Percentiles rank a stretch among this genome's conserved stretches.
phyloP scores from a whole-genome alignment of 495 filamentous ascomycete species.

The Lepidopterella palustris region DNA sequence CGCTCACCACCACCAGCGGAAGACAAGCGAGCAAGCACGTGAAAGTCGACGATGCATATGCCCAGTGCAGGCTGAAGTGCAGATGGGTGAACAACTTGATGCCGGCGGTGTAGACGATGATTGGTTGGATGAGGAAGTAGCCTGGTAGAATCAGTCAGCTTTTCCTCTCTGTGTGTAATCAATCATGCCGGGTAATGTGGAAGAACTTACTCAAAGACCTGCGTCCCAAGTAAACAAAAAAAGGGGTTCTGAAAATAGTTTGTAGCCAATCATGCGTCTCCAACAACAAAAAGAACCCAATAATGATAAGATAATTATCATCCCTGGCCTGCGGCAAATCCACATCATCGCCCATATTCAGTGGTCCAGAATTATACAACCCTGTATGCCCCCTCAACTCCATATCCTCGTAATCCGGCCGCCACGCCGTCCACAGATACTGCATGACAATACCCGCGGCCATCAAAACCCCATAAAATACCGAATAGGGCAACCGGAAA shows the following conservation, averaged over 20 bases:
- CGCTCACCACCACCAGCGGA: constrained; percentile 9
- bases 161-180: not conserved
- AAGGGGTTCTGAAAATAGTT: constrained; percentile 22
- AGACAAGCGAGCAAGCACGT: constrained; percentile 22
- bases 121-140: constrained; percentile 29
- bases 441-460: constrained; percentile 32
- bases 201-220: constrained; percentile 33
- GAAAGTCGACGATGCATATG: constrained; percentile 7
- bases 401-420: constrained; percentile 25
- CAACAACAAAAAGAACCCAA: constrained; percentile 33
- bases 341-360: constrained; percentile 23
- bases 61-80: not conserved
- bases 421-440: constrained; percentile 34
- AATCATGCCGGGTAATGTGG: not conserved
- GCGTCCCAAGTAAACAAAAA: constrained; percentile 27
- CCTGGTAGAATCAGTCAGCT: constrained; percentile 13
- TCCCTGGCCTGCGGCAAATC: constrained; percentile 32
- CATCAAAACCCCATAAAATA: constrained; percentile 24
- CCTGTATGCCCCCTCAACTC: constrained; percentile 36
- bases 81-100: constrained; percentile 30
- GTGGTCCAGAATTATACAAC: constrained; percentile 28
- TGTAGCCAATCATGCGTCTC: constrained; percentile 33
- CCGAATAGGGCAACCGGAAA: constrained; percentile 24
- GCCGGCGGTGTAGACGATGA: constrained; percentile 35
- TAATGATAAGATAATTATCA: constrained; percentile 35